Percentiles rank a stretch among this genome's conserved stretches.
These are phyloP conservation scores for Osmanthus fragrans DNA, from an alignment of 257 asterid genomes.

Conservation along the genomic window DNA sequence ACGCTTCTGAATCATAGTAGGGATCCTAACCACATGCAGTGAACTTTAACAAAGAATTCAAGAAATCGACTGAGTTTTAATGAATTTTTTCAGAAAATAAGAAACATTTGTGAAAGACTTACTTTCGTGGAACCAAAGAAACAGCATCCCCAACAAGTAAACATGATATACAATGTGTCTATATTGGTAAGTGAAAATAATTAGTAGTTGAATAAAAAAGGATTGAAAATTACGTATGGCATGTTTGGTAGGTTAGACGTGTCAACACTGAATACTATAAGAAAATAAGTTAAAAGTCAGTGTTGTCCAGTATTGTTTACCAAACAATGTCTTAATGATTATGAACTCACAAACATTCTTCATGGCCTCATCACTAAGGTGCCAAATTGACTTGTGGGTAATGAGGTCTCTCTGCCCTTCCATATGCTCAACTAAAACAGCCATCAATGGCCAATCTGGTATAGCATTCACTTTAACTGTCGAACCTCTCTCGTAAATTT, in stretches of 20 bases:
- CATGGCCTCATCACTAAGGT: slow-evolving; percentile 74
- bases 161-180: slow-evolving; percentile 84
- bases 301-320: no score
- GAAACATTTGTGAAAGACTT: neutral
- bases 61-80: neutral
- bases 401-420: slow-evolving; percentile 84
- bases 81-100: no score
- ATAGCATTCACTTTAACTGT: slow-evolving; percentile 42
- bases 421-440: slow-evolving; percentile 69
- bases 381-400: slow-evolving; percentile 90
- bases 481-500: slow-evolving; percentile 8
- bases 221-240: neutral
- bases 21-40: slow-evolving; percentile 58
- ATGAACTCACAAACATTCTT: slow-evolving; percentile 70
- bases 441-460: slow-evolving; percentile 89
- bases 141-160: slow-evolving; percentile 88
- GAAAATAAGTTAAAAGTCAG: no score
- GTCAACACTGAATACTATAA: no score
- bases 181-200: neutral
- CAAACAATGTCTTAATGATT: neutral
- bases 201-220: neutral
- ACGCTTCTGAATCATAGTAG: slow-evolving; percentile 72
- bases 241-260: neutral
- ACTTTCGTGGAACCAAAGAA: slow-evolving; percentile 81
- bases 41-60: neutral